Conservation (phyloP, 495 filamentous ascomycete species). For the Glonium stellatum region DNA sequence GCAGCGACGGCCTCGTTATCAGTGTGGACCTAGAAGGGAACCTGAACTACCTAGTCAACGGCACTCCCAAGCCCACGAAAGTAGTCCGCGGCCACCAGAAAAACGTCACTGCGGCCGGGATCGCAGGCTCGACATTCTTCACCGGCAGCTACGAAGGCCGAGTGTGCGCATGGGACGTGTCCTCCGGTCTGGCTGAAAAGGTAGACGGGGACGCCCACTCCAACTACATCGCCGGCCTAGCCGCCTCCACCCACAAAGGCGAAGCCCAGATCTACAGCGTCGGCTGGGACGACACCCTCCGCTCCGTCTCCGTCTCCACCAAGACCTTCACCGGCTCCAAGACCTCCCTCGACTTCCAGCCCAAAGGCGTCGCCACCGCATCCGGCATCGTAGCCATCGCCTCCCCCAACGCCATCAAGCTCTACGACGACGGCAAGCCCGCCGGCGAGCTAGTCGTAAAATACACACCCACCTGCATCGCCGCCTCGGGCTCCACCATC, state of each 20-base stretch:
- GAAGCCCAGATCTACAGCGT: slow-evolving; percentile 68
- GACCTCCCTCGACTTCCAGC: slow-evolving; percentile 52
- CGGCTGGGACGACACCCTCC: slow-evolving; percentile 91
- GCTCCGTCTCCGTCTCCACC: slow-evolving; percentile 58
- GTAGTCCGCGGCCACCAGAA: slow-evolving; percentile 91
- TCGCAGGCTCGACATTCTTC: slow-evolving; percentile 56
- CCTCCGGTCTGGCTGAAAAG: slow-evolving; percentile 55
- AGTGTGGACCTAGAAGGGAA: slow-evolving; percentile 82
- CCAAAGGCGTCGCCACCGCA: slow-evolving; percentile 49
- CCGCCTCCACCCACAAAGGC: slow-evolving; percentile 39
- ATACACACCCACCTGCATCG: slow-evolving; percentile 61
- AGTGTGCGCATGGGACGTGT: slow-evolving; percentile 72
- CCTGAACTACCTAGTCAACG: slow-evolving; percentile 77
- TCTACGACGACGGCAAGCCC: slow-evolving; percentile 51
- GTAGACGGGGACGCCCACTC: slow-evolving; percentile 74
- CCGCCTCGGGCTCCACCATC: slow-evolving; percentile 56
- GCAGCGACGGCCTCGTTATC: slow-evolving; percentile 79
- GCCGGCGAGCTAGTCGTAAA: slow-evolving; percentile 15
- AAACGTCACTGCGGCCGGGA: slow-evolving; percentile 69
- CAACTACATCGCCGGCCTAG: slow-evolving; percentile 74
- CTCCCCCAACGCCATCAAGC: slow-evolving; percentile 54
- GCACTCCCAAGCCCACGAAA: slow-evolving; percentile 57
- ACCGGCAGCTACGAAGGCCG: slow-evolving; percentile 89
- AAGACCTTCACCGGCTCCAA: slow-evolving; percentile 52
- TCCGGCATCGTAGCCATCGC: slow-evolving; percentile 55